Conservation (phyloP, 352 stramenopile genomes). For the Albugo laibachii region DNA sequence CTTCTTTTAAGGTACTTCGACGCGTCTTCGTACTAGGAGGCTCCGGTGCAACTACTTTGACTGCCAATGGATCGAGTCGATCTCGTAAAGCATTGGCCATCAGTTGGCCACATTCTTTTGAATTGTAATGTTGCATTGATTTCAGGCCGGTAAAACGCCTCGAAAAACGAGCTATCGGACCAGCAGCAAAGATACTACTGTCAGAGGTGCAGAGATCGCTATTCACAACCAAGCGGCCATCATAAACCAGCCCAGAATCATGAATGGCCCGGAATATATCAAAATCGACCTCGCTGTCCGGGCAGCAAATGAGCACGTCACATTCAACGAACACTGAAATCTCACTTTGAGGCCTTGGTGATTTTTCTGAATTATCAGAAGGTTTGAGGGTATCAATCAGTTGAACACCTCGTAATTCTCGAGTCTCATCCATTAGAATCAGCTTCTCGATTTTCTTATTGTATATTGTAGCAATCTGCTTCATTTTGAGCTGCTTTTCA, state of each 20-base stretch:
- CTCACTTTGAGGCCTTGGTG: background rate
- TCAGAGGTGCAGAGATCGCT: constrained; percentile 73
- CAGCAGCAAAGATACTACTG: constrained; percentile 39
- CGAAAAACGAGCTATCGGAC: constrained; percentile 61
- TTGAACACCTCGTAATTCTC: constrained; percentile 25
- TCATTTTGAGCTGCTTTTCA: constrained; percentile 23
- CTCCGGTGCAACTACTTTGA: background rate
- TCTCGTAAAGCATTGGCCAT: constrained; percentile 39
- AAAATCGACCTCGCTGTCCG: constrained; percentile 66
- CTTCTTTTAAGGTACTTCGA: background rate
- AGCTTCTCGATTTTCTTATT: constrained; percentile 28
- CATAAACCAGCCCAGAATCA: constrained; percentile 81
- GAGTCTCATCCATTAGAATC: constrained; percentile 11
- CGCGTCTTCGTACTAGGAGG: background rate
- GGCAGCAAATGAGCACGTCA: constrained; percentile 61
- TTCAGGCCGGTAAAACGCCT: constrained; percentile 56
- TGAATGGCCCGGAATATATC: constrained; percentile 83
- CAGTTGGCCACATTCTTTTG: constrained; percentile 51
- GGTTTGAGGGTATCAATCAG: background rate
- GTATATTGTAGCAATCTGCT: constrained; percentile 18
- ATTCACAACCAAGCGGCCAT: constrained; percentile 81
- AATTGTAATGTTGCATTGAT: constrained; percentile 57
- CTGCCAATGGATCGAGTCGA: constrained; percentile 30
- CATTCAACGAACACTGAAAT: constrained; percentile 14
- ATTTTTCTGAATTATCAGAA: background rate